phyloP scores from a whole-genome alignment of 441 rosid genomes.

The Populus hybrid region DNA sequence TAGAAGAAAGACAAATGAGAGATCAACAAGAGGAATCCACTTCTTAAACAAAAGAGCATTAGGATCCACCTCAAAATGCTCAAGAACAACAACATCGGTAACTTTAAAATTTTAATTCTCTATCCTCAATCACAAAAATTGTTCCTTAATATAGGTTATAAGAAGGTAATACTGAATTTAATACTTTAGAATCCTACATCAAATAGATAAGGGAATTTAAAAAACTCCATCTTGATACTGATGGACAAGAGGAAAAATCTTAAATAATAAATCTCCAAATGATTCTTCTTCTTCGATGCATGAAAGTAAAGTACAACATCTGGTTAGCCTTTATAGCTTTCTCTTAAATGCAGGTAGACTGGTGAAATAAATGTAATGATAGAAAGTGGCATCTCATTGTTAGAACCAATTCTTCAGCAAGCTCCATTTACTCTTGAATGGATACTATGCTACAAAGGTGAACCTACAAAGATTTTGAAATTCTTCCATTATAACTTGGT shows the following conservation, averaged over 20 bases:
- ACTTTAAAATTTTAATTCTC: not conserved
- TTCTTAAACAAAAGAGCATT: not conserved
- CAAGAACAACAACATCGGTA: not conserved
- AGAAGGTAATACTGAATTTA: not conserved
- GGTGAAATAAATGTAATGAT: not conserved
- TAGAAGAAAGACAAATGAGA: not conserved
- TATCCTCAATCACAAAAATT: not conserved
- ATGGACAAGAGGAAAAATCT: not conserved
- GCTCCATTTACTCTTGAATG: not conserved
- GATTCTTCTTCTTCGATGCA: not conserved
- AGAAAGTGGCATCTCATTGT: not conserved
- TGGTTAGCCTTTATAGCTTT: not conserved
- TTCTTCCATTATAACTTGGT: not conserved
- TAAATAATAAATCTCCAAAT: not conserved
- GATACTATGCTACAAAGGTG: not conserved
- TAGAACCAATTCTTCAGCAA: not conserved
- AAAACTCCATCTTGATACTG: not conserved
- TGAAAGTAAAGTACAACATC: not conserved
- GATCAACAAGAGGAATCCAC: not conserved
- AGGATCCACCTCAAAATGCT: not conserved
- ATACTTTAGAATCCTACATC: not conserved
- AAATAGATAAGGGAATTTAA: not conserved
- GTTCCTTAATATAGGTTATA: not conserved
- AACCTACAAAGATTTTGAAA: not conserved
- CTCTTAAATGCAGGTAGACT: not conserved